Conservation (phyloP, 352 stramenopile species). For the Aphanomyces stellatus region DNA sequence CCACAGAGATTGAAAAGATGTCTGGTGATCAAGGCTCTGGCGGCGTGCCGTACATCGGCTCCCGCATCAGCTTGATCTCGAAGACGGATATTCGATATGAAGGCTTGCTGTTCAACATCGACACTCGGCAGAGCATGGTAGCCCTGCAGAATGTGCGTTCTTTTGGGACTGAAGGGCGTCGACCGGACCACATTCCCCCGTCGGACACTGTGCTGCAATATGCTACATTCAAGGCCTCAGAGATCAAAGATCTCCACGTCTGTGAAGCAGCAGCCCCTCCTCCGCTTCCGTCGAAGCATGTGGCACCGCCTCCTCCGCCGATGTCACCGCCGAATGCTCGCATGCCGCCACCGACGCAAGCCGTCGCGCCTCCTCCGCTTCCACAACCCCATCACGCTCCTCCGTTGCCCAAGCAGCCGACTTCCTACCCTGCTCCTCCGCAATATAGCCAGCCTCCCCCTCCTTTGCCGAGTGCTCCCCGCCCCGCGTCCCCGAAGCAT, state of each 20-base stretch:
- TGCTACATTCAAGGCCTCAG: conserved; percentile 69
- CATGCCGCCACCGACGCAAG: background rate
- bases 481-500: conserved; percentile 14
- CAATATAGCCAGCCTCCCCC: conserved; percentile 25
- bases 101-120: conserved; percentile 80
- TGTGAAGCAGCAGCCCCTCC: conserved; percentile 51
- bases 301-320: background rate
- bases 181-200: conserved; percentile 55
- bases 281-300: conserved; percentile 3
- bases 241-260: conserved; percentile 83
- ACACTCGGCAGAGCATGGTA: conserved; percentile 75
- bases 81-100: conserved; percentile 86
- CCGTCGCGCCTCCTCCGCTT: background rate
- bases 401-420: conserved; percentile 17
- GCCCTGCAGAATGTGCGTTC: conserved; percentile 71
- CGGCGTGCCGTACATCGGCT: conserved; percentile 75
- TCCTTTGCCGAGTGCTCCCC: conserved; percentile 18
- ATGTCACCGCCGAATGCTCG: background rate
- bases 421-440: conserved; percentile 15
- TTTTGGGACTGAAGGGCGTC: conserved; percentile 76
- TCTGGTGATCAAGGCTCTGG: conserved; percentile 20
- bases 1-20: conserved; percentile 16
- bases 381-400: conserved; percentile 6
- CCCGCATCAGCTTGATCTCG: conserved; percentile 72
- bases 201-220: conserved; percentile 71